Conservation (phyloP, 2,329 filamentous ascomycete genomes). For the Dactylellina sp. region DNA sequence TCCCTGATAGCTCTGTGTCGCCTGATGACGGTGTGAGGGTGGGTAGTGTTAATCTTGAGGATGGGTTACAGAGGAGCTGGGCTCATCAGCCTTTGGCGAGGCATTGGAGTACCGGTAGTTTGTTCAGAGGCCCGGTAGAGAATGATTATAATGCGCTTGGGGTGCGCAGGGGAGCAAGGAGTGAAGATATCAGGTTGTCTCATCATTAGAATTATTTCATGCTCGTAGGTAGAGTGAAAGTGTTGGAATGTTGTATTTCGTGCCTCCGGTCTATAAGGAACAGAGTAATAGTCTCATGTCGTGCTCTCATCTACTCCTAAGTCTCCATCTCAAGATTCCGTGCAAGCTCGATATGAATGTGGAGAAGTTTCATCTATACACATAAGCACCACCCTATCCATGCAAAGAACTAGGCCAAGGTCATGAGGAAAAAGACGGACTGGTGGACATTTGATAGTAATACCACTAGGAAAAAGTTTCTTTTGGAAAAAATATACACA, state of each 20-base stretch:
- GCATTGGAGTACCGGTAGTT: slow-evolving; percentile 10
- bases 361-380: slow-evolving; percentile 44
- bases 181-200: slow-evolving; percentile 25
- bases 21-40: not conserved
- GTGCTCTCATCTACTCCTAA: not conserved
- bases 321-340: not conserved
- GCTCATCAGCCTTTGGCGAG: not conserved
- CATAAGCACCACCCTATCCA: slow-evolving; percentile 12
- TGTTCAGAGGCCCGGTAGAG: not conserved
- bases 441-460: slow-evolving; percentile 4
- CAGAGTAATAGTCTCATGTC: no score
- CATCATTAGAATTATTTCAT: not conserved
- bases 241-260: slow-evolving; percentile 21
- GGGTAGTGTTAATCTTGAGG: not conserved
- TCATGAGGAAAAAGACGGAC: not conserved
- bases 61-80: not conserved
- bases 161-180: slow-evolving; percentile 7
- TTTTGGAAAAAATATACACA: slow-evolving; percentile 56
- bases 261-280: not conserved
- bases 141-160: not conserved
- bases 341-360: slow-evolving; percentile 10
- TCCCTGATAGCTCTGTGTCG: not conserved
- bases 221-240: not conserved
- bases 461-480: slow-evolving; percentile 42
- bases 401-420: no score